phyloP scores from a whole-genome alignment of 2,329 filamentous ascomycete genomes.

The Fusarium lateritium region DNA sequence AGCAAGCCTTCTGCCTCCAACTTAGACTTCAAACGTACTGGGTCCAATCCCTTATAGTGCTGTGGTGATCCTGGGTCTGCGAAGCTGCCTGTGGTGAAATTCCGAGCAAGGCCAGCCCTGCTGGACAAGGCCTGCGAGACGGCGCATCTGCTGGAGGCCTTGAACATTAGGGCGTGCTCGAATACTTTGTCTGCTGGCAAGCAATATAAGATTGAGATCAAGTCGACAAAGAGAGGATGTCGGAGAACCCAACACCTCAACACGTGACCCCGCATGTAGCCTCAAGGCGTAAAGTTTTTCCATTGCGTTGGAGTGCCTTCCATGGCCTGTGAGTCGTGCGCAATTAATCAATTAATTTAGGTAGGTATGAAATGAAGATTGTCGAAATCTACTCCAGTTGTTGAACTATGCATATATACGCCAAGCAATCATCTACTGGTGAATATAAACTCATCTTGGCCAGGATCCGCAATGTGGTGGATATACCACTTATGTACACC shows the following conservation, averaged over 20 bases:
- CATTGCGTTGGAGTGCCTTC: not conserved
- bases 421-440: not conserved
- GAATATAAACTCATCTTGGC: not conserved
- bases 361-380: not conserved
- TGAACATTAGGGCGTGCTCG: conserved; percentile 9
- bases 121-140: not conserved
- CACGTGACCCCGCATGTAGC: conserved; percentile 20
- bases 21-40: too few species aligned
- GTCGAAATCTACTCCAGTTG: too few species aligned
- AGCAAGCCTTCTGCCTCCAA: not conserved
- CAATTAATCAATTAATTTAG: not conserved
- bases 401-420: too few species aligned
- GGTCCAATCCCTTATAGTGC: too few species aligned
- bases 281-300: not conserved
- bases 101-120: not conserved
- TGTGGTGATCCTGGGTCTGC: too few species aligned
- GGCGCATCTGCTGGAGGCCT: conserved; percentile 6
- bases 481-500: not conserved
- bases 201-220: not conserved
- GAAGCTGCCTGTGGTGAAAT: not conserved
- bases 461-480: not conserved
- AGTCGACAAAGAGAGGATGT: not conserved
- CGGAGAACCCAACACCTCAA: not conserved
- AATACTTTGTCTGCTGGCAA: not conserved
- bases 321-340: not conserved